These are phyloP conservation scores for Beauveria sp. DNA, from an alignment of 2,329 filamentous ascomycete genomes.

Conservation along the genomic window DNA sequence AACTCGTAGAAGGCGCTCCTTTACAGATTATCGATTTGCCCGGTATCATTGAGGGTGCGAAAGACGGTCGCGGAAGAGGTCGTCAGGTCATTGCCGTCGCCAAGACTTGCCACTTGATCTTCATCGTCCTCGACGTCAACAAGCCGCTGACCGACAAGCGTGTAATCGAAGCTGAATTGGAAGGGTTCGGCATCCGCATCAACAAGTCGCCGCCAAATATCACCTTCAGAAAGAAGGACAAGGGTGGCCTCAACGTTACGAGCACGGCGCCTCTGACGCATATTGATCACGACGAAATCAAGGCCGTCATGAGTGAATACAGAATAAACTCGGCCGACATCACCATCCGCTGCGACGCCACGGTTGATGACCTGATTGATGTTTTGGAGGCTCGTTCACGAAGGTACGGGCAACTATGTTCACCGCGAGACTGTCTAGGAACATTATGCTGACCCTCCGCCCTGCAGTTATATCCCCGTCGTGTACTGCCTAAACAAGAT, in stretches of 20 bases:
- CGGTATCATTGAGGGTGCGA: slow-evolving; percentile 97
- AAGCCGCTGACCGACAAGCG: slow-evolving; percentile 96
- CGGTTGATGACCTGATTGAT: slow-evolving; percentile 94
- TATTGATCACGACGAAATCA: slow-evolving; percentile 94
- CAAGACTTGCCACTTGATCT: slow-evolving; percentile 97
- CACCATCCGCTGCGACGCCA: slow-evolving; percentile 94
- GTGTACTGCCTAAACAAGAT: slow-evolving; percentile 99
- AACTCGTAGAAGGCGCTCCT: slow-evolving; percentile 56
- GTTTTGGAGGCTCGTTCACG: slow-evolving; percentile 88
- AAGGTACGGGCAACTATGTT: slow-evolving; percentile 24
- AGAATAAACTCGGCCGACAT: slow-evolving; percentile 95
- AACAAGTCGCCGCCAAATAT: slow-evolving; percentile 98
- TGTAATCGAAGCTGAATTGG: slow-evolving; percentile 88
- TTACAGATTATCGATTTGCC: slow-evolving; percentile 98
- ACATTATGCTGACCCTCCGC: neutral
- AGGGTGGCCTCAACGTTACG: slow-evolving; percentile 93
- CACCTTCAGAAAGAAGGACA: slow-evolving; percentile 99
- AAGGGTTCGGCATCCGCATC: slow-evolving; percentile 95
- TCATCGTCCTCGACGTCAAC: slow-evolving; percentile 97
- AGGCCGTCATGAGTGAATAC: slow-evolving; percentile 95
- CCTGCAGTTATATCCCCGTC: slow-evolving; percentile 83
- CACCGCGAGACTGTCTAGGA: neutral
- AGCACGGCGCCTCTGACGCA: slow-evolving; percentile 86
- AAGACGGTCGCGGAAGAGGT: slow-evolving; percentile 95
- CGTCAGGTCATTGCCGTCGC: slow-evolving; percentile 97